Conservation (phyloP, 108 stramenopile species). For the Cyclostephanos invisitatus region DNA sequence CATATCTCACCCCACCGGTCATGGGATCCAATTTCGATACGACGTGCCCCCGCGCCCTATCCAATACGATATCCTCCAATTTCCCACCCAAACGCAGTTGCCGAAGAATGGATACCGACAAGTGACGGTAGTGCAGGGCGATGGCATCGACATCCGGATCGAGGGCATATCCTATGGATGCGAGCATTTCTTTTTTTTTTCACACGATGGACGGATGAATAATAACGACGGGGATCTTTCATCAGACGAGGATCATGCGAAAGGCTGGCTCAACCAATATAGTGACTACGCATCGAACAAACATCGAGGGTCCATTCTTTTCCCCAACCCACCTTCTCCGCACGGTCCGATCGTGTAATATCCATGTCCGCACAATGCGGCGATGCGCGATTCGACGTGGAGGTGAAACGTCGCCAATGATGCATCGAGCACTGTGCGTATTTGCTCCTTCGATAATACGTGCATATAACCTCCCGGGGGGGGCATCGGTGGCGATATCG, state of each 20-base stretch:
- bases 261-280: too few species aligned
- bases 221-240: too few species aligned
- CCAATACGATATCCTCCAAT: constrained; percentile 68
- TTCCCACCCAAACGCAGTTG: constrained; percentile 47
- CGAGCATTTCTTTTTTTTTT: constrained; percentile 58
- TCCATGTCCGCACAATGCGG: constrained; percentile 72
- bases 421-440: constrained; percentile 55
- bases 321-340: constrained; percentile 72
- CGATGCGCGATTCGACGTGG: constrained; percentile 80
- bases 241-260: neutral
- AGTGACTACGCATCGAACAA: too few species aligned
- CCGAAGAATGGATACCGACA: constrained; percentile 61
- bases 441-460: constrained; percentile 37
- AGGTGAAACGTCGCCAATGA: constrained; percentile 77
- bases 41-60: constrained; percentile 76
- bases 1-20: constrained; percentile 64
- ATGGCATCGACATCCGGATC: constrained; percentile 53
- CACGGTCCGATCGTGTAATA: constrained; percentile 93
- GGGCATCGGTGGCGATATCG: constrained; percentile 39
- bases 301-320: constrained; percentile 18
- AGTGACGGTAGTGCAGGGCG: constrained; percentile 87
- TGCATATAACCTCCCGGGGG: constrained; percentile 50
- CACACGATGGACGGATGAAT: neutral
- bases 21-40: constrained; percentile 80
- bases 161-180: constrained; percentile 54